These are phyloP conservation scores for Exophiala sideris DNA, from an alignment of 2,329 filamentous ascomycete species.

Conservation along the genomic window DNA sequence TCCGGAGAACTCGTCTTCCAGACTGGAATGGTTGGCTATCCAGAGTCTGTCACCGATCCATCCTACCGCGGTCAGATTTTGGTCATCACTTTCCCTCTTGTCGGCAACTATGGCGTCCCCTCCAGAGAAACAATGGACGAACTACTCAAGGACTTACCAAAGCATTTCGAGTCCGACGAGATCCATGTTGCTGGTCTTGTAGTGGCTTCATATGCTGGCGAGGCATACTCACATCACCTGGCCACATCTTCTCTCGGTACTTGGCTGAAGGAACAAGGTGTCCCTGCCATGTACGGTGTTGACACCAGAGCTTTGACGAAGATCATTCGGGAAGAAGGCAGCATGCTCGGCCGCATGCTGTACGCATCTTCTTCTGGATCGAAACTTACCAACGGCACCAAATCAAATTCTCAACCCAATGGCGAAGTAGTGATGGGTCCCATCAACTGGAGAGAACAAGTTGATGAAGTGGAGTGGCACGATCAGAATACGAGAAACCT, in stretches of 20 bases:
- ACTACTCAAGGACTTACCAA: constrained; percentile 78
- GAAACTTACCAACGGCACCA: constrained; percentile 39
- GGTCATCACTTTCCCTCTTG: constrained; percentile 90
- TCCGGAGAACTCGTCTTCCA: constrained; percentile 98
- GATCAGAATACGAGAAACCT: constrained; percentile 92
- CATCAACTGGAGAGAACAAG: constrained; percentile 55
- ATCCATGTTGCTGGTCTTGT: constrained; percentile 94
- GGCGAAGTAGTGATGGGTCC: constrained; percentile 29
- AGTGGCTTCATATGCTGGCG: constrained; percentile 85
- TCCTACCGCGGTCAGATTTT: constrained; percentile 92
- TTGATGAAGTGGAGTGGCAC: constrained; percentile 80
- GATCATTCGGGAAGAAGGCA: constrained; percentile 87
- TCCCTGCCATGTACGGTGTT: constrained; percentile 91
- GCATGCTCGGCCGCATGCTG: constrained; percentile 90
- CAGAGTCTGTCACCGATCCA: constrained; percentile 86
- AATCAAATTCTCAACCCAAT: constrained; percentile 41
- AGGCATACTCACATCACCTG: constrained; percentile 93
- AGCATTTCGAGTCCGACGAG: constrained; percentile 86
- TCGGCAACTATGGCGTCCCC: constrained; percentile 97
- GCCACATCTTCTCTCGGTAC: constrained; percentile 84
- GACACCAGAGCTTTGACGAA: constrained; percentile 94
- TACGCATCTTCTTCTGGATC: constrained; percentile 56
- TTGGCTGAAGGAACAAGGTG: constrained; percentile 93
- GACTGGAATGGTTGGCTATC: constrained; percentile 98
- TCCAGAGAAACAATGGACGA: constrained; percentile 80